Conservation (phyloP, 1,284 basidiomycete species). For the Gastroboletus turbinatus region DNA sequence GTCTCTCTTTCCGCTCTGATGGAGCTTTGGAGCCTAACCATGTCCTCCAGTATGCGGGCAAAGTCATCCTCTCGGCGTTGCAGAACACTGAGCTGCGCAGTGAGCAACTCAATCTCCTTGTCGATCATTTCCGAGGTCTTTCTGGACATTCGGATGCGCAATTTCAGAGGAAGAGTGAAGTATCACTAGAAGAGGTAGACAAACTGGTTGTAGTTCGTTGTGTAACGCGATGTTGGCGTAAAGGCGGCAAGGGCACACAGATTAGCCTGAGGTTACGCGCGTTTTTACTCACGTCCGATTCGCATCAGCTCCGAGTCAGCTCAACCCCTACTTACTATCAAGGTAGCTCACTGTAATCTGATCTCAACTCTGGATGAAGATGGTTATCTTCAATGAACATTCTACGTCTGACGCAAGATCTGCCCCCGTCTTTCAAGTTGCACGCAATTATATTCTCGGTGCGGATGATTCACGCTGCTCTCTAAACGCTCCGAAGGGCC, state of each 20-base stretch:
- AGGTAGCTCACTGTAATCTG: neutral
- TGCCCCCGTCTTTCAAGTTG: neutral
- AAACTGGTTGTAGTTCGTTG: neutral
- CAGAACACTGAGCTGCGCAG: slow-evolving; percentile 39
- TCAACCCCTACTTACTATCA: neutral
- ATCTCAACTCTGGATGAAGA: neutral
- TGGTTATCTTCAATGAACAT: no score
- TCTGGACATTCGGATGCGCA: slow-evolving; percentile 20
- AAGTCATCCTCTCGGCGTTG: slow-evolving; percentile 40
- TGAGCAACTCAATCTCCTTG: slow-evolving; percentile 36
- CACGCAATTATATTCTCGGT: neutral
- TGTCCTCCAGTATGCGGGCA: slow-evolving; percentile 39
- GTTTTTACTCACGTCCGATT: neutral
- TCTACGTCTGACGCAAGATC: neutral
- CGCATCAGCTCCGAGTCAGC: neutral
- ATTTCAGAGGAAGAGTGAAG: neutral
- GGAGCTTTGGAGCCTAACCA: slow-evolving; percentile 38
- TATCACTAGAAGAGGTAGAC: neutral
- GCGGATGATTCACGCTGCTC: no score
- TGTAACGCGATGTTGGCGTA: neutral
- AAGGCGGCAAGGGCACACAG: neutral
- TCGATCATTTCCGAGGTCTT: slow-evolving; percentile 30
- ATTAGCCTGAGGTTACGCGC: neutral
- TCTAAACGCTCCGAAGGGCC: neutral
- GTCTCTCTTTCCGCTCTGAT: slow-evolving; percentile 34